Evolutionary conservation across 1,284 basidiomycete species (phyloP), one percentile per base, ranked within the genome.

Genomic region (Sporisorium exsertum): DNA sequence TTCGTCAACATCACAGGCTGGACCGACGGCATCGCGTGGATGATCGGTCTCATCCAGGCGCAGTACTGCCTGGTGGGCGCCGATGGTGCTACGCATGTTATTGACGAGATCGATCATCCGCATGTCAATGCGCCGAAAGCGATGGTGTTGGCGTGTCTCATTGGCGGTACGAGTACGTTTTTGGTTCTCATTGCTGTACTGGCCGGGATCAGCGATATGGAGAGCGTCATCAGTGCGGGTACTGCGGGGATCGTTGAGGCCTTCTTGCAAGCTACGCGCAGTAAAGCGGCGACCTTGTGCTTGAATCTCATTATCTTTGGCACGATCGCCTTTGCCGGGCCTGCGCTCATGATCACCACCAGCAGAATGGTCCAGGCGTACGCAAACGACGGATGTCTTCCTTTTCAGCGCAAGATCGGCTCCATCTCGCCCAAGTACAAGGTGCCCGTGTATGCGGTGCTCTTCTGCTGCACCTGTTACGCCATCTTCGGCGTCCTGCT

Each of bases 1-100:
- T 70, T 69, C 27, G 59, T 74, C 66, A 77, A 77, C 32, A 27
- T 63, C 35, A 77, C 75, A 0, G 75, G 75, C 12, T 77, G 75
- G 75, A 63, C 66, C 8, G 59, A 77, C 24, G 75, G 71, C 4
- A 51, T 77, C 9, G 75, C 75, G 6, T 77, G 75, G 75, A 54
- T 70, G 51, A 58, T 77, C 13, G 71, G 75, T 13, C 68, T 74
- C 27, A 62, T 77, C n/a, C 62, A 66, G 50, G 67, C 75, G n/a
- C 75, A 77, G 58, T 77, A 74, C 52, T 64, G 60, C 24, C 47
- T 77, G 5, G 75, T 73, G 1, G 75, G 75, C 16, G 61, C 58
- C 0, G 75, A 77, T 52, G 75, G 71, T 16, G 75, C 72, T 16
- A 52, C 71, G 5, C 75, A 77, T 13, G 56, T 77, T 16, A 70